Percentiles rank a stretch among this genome's conserved stretches.
phyloP scores from a whole-genome alignment of 192 early-diverging fungal genomes.

The Backusella sp. region DNA sequence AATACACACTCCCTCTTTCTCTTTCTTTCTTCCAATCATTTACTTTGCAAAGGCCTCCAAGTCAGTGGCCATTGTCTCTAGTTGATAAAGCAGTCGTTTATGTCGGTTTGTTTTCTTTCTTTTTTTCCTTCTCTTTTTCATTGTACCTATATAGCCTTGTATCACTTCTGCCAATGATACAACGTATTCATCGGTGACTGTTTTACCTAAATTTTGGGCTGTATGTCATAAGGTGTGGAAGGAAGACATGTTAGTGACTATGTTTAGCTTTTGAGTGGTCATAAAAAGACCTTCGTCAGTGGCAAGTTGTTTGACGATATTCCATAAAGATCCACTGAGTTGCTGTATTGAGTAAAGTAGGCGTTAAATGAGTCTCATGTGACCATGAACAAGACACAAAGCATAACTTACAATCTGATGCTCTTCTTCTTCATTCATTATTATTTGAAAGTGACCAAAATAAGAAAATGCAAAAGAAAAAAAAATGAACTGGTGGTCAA shows the following conservation, averaged over 20 bases:
- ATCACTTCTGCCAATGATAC: neutral
- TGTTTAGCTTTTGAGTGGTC: neutral
- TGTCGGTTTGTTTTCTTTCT: neutral
- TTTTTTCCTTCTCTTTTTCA: neutral
- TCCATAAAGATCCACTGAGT: neutral
- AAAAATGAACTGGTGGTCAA: neutral
- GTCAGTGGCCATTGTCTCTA: slow-evolving; percentile 2
- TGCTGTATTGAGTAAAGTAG: neutral
- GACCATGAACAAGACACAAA: neutral
- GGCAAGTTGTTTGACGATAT: neutral
- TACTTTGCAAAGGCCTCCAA: slow-evolving; percentile 15
- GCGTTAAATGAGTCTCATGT: neutral
- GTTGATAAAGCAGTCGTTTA: neutral
- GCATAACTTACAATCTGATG: neutral
- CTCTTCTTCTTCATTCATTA: neutral
- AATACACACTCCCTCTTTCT: no score
- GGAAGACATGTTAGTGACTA: neutral
- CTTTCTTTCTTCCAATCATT: neutral
- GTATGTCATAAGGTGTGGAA: neutral
- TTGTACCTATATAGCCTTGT: neutral
- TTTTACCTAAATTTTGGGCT: neutral
- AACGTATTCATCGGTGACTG: neutral
- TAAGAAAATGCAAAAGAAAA: neutral
- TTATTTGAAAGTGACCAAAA: neutral
- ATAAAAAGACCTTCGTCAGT: neutral